These are phyloP conservation scores for Cordyceps pruinosa DNA, from an alignment of 2,329 filamentous ascomycete genomes.

Conservation along the genomic window DNA sequence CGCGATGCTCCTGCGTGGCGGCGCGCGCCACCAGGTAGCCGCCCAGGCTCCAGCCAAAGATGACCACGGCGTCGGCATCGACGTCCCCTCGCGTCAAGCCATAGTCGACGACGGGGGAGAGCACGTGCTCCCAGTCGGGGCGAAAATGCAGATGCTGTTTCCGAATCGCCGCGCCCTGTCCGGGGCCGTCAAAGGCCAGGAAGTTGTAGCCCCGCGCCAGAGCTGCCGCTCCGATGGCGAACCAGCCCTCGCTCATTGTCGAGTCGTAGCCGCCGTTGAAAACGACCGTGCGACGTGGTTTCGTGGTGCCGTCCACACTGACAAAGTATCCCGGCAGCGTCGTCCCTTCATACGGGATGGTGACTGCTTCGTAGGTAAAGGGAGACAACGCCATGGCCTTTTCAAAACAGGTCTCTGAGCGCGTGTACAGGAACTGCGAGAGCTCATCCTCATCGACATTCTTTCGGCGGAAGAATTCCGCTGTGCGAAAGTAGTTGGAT, in stretches of 20 bases:
- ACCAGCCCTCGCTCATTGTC: slow-evolving; percentile 2
- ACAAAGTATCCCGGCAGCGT: slow-evolving; percentile 6
- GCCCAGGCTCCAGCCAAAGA: slow-evolving; percentile 8
- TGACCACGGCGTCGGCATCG: neutral
- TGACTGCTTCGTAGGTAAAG: neutral
- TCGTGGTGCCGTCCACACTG: neutral
- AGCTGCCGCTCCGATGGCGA: slow-evolving; percentile 4
- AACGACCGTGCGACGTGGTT: neutral
- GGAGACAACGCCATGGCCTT: slow-evolving; percentile 1
- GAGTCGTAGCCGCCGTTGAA: slow-evolving; percentile 10
- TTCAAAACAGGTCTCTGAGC: neutral
- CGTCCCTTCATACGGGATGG: slow-evolving; percentile 1
- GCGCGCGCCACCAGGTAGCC: slow-evolving; percentile 8
- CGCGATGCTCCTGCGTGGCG: neutral
- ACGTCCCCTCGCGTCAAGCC: neutral
- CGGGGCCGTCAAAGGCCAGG: slow-evolving; percentile 7
- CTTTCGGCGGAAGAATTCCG: slow-evolving; percentile 5
- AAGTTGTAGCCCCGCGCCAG: slow-evolving; percentile 2
- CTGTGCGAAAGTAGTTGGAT: slow-evolving; percentile 8
- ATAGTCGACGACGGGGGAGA: slow-evolving; percentile 2
- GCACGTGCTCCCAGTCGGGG: slow-evolving; percentile 7
- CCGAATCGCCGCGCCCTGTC: neutral
- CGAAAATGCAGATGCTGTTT: slow-evolving; percentile 1
- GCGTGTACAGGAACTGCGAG: neutral
- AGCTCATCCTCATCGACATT: neutral